A percentile compares a stretch with the other conserved stretches of the same genome.
phyloP scores from a whole-genome alignment of 805 yeast genomes.

The Yarrowia sp. region DNA sequence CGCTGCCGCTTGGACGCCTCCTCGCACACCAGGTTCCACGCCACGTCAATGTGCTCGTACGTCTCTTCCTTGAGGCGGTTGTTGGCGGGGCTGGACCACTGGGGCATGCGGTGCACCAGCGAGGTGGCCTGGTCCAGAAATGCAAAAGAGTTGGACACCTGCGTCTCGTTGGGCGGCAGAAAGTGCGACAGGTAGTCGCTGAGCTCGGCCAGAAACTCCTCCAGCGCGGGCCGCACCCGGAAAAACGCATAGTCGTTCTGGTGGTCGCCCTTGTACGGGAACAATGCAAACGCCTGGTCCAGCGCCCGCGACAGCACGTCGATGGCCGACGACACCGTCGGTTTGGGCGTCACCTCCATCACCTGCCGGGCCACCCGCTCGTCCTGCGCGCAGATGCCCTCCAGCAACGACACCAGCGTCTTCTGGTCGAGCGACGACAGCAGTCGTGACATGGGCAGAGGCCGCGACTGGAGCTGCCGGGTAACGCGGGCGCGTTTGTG shows the following conservation, averaged over 20 bases:
- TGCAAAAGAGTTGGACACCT: constrained; percentile 52
- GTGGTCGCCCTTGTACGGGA: constrained; percentile 76
- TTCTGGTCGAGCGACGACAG: constrained; percentile 65
- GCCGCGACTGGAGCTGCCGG: constrained; percentile 38
- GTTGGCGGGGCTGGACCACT: constrained; percentile 51
- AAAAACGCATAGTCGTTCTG: constrained; percentile 73
- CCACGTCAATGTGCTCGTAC: constrained; percentile 18
- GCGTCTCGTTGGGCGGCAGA: constrained; percentile 66
- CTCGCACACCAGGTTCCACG: constrained; percentile 18
- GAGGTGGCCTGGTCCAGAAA: constrained; percentile 63
- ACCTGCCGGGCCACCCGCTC: constrained; percentile 62
- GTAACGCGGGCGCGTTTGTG: constrained; percentile 10
- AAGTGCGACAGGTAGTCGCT: constrained; percentile 72
- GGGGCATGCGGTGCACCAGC: constrained; percentile 63
- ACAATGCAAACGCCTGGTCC: constrained; percentile 44
- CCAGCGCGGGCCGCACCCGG: constrained; percentile 64
- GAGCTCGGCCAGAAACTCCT: constrained; percentile 66
- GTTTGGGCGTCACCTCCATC: constrained; percentile 52
- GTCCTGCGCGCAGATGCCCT: constrained; percentile 53
- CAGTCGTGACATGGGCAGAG: constrained; percentile 60
- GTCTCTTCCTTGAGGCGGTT: constrained; percentile 36
- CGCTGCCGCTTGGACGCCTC: constrained; percentile 22
- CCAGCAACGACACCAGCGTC: constrained; percentile 53
- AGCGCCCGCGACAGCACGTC: constrained; percentile 50
- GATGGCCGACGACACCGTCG: constrained; percentile 54